Evolutionary conservation across 2,329 filamentous ascomycete species (phyloP), one percentile per base, ranked within the genome.

Genomic region (Alternaria sp.): DNA sequence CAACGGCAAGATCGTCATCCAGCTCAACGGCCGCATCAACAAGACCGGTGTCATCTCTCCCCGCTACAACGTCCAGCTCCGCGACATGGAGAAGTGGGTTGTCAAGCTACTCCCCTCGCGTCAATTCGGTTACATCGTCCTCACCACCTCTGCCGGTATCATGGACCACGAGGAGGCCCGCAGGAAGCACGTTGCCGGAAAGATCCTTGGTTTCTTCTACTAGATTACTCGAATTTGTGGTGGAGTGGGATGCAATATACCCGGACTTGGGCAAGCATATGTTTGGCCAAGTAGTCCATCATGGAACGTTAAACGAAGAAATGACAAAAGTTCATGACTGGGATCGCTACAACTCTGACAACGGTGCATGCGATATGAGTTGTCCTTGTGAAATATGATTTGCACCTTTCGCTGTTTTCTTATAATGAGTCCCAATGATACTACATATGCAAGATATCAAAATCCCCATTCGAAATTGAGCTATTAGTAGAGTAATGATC

Each of bases 131-230:
- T 97, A 93, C 87, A 93, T 99, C 80, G 93, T 99, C 84, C 91
- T 99, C 79, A 99, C 95, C 83, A 99, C 95, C 85, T 97, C 94
- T 64, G 93, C 95, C 70, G 95, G 95, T 83, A 99, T 99, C 84
- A 98, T 99, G 94, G 95, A 99, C 87, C 95, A 99, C 87, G 95
- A 99, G 88, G 95, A 99, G 90, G 95, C 95, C 75, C 88, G 95
- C 81, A 89, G 95, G 84, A 98, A 98, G 90, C 95, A 99, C 87
- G 95, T 98, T 81, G 90, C 94, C 75, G 95, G 95, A 85, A 99
- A 99, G 90, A 92, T 99, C 85, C 92, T 98, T 77, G 95, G 95
- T 78, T 99, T 98, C 91, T 97, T 97, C 89, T 98, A 97, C 89
- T 97, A 95, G 82, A 59, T 59, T 68, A 54, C 54, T 59, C 61